Conservation (phyloP, 306 rosid species). For the Medicago truncatula region DNA sequence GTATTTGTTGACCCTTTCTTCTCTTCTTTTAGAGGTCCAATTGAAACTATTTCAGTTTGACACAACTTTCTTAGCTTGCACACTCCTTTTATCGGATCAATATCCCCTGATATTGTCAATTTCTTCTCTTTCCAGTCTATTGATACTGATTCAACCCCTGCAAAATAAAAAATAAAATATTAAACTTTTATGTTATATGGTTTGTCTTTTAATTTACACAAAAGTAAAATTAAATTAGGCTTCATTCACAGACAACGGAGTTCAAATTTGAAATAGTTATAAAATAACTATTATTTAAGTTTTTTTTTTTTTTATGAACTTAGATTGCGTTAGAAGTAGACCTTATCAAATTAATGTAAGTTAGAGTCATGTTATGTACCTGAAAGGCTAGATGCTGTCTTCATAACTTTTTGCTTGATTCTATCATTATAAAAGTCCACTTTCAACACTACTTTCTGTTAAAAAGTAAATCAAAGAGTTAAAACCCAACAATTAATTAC, state of each 20-base stretch:
- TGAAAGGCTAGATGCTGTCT: constrained; percentile 8
- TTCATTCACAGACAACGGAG: too few species aligned
- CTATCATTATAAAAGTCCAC: background rate
- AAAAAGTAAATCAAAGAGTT: background rate
- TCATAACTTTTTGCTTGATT: constrained; percentile 17
- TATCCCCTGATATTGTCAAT: background rate
- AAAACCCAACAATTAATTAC: background rate
- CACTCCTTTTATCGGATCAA: background rate
- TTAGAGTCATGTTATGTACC: background rate
- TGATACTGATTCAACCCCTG: constrained; percentile 18
- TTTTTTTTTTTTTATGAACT: too few species aligned
- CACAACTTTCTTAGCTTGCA: constrained; percentile 16
- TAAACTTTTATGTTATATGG: too few species aligned
- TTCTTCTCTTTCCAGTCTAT: constrained; percentile 1
- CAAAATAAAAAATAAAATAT: background rate
- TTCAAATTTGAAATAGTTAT: too few species aligned
- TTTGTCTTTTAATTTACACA: too few species aligned
- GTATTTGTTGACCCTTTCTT: constrained; percentile 25
- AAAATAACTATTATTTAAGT: too few species aligned
- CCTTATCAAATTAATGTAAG: too few species aligned
- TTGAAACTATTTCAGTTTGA: constrained; percentile 51
- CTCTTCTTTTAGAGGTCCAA: constrained; percentile 64
- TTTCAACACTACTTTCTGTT: constrained; percentile 16
- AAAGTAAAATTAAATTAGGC: too few species aligned
- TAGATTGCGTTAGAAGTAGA: too few species aligned